phyloP scores from a whole-genome alignment of 2,329 filamentous ascomycete species.

The Cladosporium sp. region DNA sequence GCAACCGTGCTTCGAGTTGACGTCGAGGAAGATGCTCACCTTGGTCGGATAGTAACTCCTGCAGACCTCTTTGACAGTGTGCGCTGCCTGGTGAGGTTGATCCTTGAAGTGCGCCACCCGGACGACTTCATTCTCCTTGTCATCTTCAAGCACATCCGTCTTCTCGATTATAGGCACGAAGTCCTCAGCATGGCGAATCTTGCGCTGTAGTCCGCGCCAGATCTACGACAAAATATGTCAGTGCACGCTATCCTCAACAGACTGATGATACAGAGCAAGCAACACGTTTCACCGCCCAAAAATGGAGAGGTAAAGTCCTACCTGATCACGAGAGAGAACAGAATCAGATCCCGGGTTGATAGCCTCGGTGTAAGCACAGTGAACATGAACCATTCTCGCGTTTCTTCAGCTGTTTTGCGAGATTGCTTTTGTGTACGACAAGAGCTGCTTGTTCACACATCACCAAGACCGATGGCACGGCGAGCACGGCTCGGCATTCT shows the following conservation, averaged over 20 bases:
- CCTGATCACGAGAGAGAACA: conserved; percentile 28
- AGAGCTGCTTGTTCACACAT: conserved; percentile 10
- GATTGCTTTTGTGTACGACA: conserved; percentile 13
- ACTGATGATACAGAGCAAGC: neutral
- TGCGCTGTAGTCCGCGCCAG: conserved; percentile 44
- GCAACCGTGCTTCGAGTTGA: neutral
- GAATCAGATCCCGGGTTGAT: conserved; percentile 42
- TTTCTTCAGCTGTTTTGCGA: neutral
- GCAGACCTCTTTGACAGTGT: conserved; percentile 36
- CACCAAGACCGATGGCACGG: conserved; percentile 1
- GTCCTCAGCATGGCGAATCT: conserved; percentile 42
- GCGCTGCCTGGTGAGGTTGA: conserved; percentile 21
- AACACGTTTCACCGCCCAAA: neutral
- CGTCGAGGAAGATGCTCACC: conserved; percentile 24
- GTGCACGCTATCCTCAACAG: neutral
- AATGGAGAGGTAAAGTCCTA: neutral
- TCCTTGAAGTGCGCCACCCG: conserved; percentile 39
- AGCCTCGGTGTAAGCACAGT: conserved; percentile 40
- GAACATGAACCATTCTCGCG: conserved; percentile 33
- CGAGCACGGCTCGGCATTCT: neutral
- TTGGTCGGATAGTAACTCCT: conserved; percentile 36
- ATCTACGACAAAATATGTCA: conserved; percentile 25
- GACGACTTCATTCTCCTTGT: conserved; percentile 29
- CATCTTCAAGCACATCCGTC: conserved; percentile 39
- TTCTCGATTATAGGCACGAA: conserved; percentile 42